These are phyloP conservation scores for Prunella vulgaris DNA, from an alignment of 257 asterid genomes.

Conservation along the genomic window DNA sequence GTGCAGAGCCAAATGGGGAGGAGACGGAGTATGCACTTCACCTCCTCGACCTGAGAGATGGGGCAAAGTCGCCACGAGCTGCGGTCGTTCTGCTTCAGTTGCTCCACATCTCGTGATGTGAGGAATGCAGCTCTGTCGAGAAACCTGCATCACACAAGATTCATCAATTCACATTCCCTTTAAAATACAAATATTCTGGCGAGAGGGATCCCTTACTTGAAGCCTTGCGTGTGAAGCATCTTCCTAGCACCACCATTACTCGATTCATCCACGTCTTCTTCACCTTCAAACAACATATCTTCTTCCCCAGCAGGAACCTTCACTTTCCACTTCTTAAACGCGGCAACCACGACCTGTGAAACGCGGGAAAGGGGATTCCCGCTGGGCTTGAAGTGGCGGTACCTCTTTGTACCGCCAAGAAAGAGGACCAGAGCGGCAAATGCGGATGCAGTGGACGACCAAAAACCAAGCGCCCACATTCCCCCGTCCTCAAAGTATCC, in stretches of 20 bases:
- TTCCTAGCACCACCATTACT: slow-evolving; percentile 32
- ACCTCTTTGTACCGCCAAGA: slow-evolving; percentile 61
- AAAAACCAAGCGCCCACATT: slow-evolving; percentile 83
- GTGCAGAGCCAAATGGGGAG: slow-evolving; percentile 98
- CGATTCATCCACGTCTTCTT: slow-evolving; percentile 24
- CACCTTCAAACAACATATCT: slow-evolving; percentile 35
- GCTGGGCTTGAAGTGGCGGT: slow-evolving; percentile 68
- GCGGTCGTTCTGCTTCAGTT: slow-evolving; percentile 32
- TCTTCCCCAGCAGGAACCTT: slow-evolving; percentile 31
- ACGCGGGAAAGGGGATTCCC: slow-evolving; percentile 85
- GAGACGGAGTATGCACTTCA: slow-evolving; percentile 71
- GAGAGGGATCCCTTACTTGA: slow-evolving; percentile 49
- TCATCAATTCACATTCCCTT: background rate
- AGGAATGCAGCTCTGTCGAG: slow-evolving; percentile 77
- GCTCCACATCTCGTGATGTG: slow-evolving; percentile 50
- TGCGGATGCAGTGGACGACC: slow-evolving; percentile 86
- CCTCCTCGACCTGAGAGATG: slow-evolving; percentile 92
- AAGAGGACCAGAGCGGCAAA: slow-evolving; percentile 65
- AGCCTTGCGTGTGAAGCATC: slow-evolving; percentile 82
- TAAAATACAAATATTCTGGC: background rate
- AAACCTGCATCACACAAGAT: slow-evolving; percentile 37
- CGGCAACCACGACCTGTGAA: slow-evolving; percentile 73
- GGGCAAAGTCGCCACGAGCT: slow-evolving; percentile 83
- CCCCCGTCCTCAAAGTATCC: slow-evolving; percentile 83
- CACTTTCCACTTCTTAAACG: slow-evolving; percentile 48